phyloP scores from a whole-genome alignment of 1,139 yeast genomes.

The Maudiozyma humilis region DNA sequence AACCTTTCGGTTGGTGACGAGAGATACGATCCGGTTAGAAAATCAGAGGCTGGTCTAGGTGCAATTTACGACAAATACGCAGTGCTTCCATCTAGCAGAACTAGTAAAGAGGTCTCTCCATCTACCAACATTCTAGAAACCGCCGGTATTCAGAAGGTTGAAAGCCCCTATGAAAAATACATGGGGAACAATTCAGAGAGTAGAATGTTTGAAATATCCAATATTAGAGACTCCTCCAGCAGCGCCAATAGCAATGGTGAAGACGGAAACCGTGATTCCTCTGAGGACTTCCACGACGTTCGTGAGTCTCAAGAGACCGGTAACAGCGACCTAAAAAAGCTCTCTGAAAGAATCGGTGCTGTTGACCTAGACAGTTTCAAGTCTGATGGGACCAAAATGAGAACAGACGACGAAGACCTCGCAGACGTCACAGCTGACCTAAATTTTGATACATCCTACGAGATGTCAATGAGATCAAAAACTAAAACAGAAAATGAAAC shows the following conservation, averaged over 20 bases:
- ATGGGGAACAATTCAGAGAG: slow-evolving; percentile 18
- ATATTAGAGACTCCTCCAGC: slow-evolving; percentile 21
- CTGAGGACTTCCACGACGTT: neutral
- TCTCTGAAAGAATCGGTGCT: slow-evolving; percentile 17
- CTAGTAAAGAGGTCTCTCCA: slow-evolving; percentile 2
- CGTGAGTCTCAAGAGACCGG: slow-evolving; percentile 2
- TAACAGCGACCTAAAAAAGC: slow-evolving; percentile 9
- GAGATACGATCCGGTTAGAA: neutral
- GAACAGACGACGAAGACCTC: neutral
- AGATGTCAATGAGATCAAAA: neutral
- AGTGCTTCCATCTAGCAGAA: slow-evolving; percentile 11
- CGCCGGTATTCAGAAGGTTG: slow-evolving; percentile 6
- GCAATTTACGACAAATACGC: slow-evolving; percentile 22
- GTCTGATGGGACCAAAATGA: neutral
- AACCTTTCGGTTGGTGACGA: neutral
- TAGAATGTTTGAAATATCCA: slow-evolving; percentile 22
- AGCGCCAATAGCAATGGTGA: slow-evolving; percentile 13
- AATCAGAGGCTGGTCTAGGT: slow-evolving; percentile 12
- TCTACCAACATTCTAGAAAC: neutral
- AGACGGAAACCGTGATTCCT: slow-evolving; percentile 6
- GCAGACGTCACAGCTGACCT: slow-evolving; percentile 6
- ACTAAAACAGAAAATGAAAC: slow-evolving; percentile 5
- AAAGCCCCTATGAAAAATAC: slow-evolving; percentile 24
- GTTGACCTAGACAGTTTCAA: slow-evolving; percentile 11
- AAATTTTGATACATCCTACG: slow-evolving; percentile 8